Evolutionary conservation across 2,329 filamentous ascomycete genomes (phyloP), one percentile per base, ranked within the genome.

Genomic region (Colletotrichum sp.): DNA sequence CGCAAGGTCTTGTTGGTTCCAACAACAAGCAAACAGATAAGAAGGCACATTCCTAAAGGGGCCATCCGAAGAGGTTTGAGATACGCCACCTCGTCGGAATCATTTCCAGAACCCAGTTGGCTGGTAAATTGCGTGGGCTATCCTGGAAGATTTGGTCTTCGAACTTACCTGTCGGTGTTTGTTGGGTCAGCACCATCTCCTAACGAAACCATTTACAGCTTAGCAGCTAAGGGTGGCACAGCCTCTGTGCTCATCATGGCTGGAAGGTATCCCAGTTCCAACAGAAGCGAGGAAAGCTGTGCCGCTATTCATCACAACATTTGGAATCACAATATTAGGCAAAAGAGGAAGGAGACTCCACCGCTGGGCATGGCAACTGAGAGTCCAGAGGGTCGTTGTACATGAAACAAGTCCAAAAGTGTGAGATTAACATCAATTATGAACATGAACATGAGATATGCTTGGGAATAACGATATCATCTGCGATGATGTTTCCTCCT

Each of bases 21-120:
- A 59, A 59, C 52, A 57, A 57, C 5, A 59, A 59, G 55, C 55
- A 59, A 59, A 59, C 55, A 59, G 26, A 28, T 28, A 28, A 59
- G 8, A 18, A 2, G 9, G 55, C 2, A 24, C 55, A 59, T 59
- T 59, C 24, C 55, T 28, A 59, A 26, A 59, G 13, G 55, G 13
- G 24, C 8, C 24, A 28, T 28, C 55, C 55, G 55, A 28, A 8
- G 8, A 12, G 4, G 26, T 59, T 6, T 6, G 44, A 7, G 4
- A 52, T 13, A 13, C 6, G 44, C 44, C n/a, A 22, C n/a, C n/a
- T 52, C 9, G n/a, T 22, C 10, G 2, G 0, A 22, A 3, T 52
- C 44, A 13, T 52, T 52, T 22, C n/a, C 44, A 22, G n/a, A 52
- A 22, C n/a, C 44, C 44, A 3, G 44, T 22, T 0, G 44, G 6